Percentiles rank a stretch among this genome's conserved stretches.
These are phyloP conservation scores for Colletotrichum musae DNA, from an alignment of 2,329 filamentous ascomycete species.

Conservation along the genomic window DNA sequence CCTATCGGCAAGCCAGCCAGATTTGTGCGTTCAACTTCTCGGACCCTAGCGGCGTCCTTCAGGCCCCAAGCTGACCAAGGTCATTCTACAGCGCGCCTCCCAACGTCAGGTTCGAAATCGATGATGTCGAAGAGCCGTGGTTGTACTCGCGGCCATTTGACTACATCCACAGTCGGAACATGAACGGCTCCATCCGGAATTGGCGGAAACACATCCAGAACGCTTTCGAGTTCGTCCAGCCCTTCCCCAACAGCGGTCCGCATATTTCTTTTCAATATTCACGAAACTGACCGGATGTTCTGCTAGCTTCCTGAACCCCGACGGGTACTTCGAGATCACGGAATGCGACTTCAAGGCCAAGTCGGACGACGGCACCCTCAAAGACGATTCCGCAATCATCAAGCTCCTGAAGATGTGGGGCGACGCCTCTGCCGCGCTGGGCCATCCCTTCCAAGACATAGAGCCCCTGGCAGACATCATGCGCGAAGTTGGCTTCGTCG, in stretches of 20 bases:
- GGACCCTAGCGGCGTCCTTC: too few species aligned
- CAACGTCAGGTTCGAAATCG: conserved; percentile 60
- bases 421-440: not conserved
- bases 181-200: not conserved
- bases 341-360: not conserved
- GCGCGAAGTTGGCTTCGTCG: not conserved
- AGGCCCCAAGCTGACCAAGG: too few species aligned
- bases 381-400: not conserved
- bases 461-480: not conserved
- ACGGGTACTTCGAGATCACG: not conserved
- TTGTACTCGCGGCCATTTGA: conserved; percentile 49
- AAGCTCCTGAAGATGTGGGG: not conserved
- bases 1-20: conserved; percentile 57
- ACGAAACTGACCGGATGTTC: not conserved
- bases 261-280: too few species aligned
- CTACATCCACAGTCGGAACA: conserved; percentile 40
- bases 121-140: conserved; percentile 53
- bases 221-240: not conserved
- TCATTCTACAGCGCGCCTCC: conserved; percentile 50
- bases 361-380: not conserved
- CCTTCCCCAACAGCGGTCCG: too few species aligned
- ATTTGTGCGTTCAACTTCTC: too few species aligned
- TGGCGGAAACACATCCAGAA: conserved; percentile 32
- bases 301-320: not conserved
- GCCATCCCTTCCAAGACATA: not conserved